Conservation (phyloP, 495 filamentous ascomycete species). For the Tetracladium marchalianum region DNA sequence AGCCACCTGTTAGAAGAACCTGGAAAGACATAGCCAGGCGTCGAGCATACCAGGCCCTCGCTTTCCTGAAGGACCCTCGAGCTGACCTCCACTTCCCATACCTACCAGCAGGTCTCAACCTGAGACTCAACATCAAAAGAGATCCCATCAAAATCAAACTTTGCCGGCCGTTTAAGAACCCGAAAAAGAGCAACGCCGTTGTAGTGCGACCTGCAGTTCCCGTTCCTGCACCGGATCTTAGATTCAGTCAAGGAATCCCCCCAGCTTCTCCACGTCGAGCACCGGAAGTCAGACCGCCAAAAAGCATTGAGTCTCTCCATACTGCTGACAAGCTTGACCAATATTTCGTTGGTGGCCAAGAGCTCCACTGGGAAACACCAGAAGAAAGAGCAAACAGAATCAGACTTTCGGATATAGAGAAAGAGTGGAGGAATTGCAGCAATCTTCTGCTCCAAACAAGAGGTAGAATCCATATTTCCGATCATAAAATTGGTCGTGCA, state of each 20-base stretch:
- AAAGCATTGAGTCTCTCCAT: no score
- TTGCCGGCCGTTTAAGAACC: no score
- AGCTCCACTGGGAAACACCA: not conserved
- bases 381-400: not conserved
- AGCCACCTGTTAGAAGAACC: not conserved
- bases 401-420: not conserved
- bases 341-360: no score
- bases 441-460: not conserved
- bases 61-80: not conserved
- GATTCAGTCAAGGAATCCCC: no score
- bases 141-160: not conserved
- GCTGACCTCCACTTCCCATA: not conserved
- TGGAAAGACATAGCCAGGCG: not conserved
- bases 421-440: not conserved
- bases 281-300: no score
- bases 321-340: no score
- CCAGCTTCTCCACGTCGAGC: no score
- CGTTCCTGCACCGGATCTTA: no score
- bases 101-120: not conserved
- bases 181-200: no score
- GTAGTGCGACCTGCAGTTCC: no score
- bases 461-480: not conserved
- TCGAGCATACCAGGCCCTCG: not conserved
- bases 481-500: slow-evolving; percentile 1
- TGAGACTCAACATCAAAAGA: not conserved